Conservation (phyloP, 1,284 basidiomycete species). For the Mycena sp. region DNA sequence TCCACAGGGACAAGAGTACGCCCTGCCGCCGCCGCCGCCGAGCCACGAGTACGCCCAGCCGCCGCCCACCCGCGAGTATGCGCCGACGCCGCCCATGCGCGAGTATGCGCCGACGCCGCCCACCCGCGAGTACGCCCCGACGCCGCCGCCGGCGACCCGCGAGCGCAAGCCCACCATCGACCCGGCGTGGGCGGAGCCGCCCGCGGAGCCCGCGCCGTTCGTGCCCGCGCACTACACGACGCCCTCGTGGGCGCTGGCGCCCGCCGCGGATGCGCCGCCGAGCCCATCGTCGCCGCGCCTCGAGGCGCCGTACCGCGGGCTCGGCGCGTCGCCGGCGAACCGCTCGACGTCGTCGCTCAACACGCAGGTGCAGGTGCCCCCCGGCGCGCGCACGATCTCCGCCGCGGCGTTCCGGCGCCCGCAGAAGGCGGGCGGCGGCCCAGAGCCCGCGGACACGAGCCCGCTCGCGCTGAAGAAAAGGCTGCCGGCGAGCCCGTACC, state of each 20-base stretch:
- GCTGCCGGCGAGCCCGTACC: conserved; percentile 28
- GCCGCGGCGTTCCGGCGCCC: conserved; percentile 79
- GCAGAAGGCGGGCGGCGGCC: conserved; percentile 43
- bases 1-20: background rate
- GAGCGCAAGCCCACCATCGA: conserved; percentile 17
- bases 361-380: conserved; percentile 12
- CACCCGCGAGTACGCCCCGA: background rate
- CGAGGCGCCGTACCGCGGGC: conserved; percentile 24
- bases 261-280: conserved; percentile 4
- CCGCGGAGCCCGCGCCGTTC: conserved; percentile 11
- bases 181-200: conserved; percentile 7
- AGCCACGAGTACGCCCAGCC: background rate
- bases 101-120: conserved; percentile 18
- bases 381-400: conserved; percentile 62
- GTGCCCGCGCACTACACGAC: conserved; percentile 19
- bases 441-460: conserved; percentile 30
- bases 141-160: background rate
- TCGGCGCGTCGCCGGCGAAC: conserved; percentile 12
- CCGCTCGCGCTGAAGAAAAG: conserved; percentile 31
- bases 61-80: conserved; percentile 18
- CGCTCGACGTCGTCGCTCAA: conserved; percentile 28
- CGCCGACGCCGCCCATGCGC: conserved; percentile 20
- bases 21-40: background rate
- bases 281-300: conserved; percentile 24
- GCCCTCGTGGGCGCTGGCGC: conserved; percentile 25